A percentile compares a stretch with the other conserved stretches of the same genome.
phyloP scores from a whole-genome alignment of 2,329 filamentous ascomycete species.

The Cercospora sesami region DNA sequence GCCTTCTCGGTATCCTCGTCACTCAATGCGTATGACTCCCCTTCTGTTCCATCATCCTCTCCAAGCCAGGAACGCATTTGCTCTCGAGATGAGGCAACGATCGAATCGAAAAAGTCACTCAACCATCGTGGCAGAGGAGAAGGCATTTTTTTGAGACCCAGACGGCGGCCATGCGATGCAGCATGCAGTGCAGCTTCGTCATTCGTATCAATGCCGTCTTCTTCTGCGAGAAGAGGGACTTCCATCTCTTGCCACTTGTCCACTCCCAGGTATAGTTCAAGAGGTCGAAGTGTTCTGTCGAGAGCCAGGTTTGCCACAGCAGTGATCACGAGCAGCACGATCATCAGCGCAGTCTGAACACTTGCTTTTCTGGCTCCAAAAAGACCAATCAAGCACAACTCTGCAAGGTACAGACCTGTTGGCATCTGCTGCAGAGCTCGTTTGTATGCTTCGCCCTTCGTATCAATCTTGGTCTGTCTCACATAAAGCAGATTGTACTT shows the following conservation, averaged over 20 bases:
- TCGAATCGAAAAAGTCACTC: slow-evolving; percentile 36
- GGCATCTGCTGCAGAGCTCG: slow-evolving; percentile 51
- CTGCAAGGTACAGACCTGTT: slow-evolving; percentile 50
- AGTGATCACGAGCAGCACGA: slow-evolving; percentile 44
- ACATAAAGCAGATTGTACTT: slow-evolving; percentile 54
- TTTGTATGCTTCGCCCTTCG: slow-evolving; percentile 49
- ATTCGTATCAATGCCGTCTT: slow-evolving; percentile 33
- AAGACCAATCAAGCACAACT: slow-evolving; percentile 51
- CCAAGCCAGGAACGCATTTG: slow-evolving; percentile 29
- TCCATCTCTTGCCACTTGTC: slow-evolving; percentile 37
- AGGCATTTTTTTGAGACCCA: slow-evolving; percentile 33
- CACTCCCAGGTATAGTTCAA: slow-evolving; percentile 38
- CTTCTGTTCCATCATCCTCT: slow-evolving; percentile 22
- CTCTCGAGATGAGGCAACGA: slow-evolving; percentile 31
- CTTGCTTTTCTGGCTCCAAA: slow-evolving; percentile 43
- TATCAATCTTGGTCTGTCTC: slow-evolving; percentile 49
- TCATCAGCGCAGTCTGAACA: slow-evolving; percentile 47
- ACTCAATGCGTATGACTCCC: slow-evolving; percentile 26
- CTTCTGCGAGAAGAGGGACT: slow-evolving; percentile 34
- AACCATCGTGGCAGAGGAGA: slow-evolving; percentile 28
- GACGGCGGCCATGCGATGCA: slow-evolving; percentile 35
- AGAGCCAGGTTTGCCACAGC: slow-evolving; percentile 34
- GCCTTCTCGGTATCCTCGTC: slow-evolving; percentile 42
- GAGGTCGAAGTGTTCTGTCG: slow-evolving; percentile 35
- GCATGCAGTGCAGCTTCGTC: slow-evolving; percentile 36